Percentiles rank a stretch among this genome's conserved stretches.
phyloP scores from a whole-genome alignment of 345 rosid genomes.

The Lepidium didymum region DNA sequence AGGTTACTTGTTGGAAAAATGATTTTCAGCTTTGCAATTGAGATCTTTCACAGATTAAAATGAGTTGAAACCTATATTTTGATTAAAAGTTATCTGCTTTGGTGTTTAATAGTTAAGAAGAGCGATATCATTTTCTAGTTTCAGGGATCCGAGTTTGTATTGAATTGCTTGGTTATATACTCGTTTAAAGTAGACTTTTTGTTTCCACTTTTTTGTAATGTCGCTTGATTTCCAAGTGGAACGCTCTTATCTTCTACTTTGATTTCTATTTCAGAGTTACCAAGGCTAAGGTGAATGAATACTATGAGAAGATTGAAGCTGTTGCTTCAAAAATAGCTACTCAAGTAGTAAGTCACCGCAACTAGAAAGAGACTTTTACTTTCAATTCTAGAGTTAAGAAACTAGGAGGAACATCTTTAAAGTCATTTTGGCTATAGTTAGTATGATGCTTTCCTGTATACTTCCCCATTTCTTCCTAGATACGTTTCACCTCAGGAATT shows the following conservation, averaged over 20 bases:
- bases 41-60: neutral
- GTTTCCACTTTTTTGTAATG: no score
- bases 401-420: neutral
- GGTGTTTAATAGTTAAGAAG: neutral
- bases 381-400: neutral
- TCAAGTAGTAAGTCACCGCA: conserved; percentile 36
- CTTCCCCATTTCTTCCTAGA: neutral
- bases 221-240: neutral
- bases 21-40: neutral
- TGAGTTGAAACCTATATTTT: neutral
- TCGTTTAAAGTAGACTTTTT: no score
- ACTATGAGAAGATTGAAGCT: conserved; percentile 70
- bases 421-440: neutral
- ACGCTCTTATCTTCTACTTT: neutral
- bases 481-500: neutral
- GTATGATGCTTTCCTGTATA: neutral
- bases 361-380: neutral
- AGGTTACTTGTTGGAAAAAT: conserved; percentile 22
- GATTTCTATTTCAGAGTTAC: conserved; percentile 40
- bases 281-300: conserved; percentile 65
- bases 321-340: conserved; percentile 51
- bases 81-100: neutral
- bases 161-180: neutral
- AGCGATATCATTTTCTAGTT: no score
- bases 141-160: no score